A percentile compares a stretch with the other conserved stretches of the same genome.
phyloP scores from a whole-genome alignment of 352 stramenopile genomes.

The Pythium folliculosum region DNA sequence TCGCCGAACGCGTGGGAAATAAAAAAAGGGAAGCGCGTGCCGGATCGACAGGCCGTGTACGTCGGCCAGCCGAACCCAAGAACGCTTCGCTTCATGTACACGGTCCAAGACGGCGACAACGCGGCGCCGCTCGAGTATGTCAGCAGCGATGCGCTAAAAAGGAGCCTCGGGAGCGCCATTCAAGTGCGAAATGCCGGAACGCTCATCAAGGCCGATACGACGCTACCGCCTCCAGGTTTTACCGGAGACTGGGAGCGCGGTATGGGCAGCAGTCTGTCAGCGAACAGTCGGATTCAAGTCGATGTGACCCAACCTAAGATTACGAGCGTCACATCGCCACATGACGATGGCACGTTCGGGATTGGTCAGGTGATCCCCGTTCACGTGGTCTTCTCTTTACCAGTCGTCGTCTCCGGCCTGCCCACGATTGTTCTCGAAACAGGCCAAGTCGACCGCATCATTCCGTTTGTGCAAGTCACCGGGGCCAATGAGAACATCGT shows the following conservation, averaged over 20 bases:
- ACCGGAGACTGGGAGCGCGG: conserved; percentile 61
- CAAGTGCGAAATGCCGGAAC: conserved; percentile 47
- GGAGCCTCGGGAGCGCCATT: conserved; percentile 36
- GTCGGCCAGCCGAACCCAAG: conserved; percentile 29
- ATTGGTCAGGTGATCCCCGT: conserved; percentile 74
- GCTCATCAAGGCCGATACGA: conserved; percentile 36
- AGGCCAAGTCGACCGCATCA: conserved; percentile 57
- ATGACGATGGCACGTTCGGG: conserved; percentile 66
- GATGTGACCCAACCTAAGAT: conserved; percentile 55
- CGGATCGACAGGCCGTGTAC: conserved; percentile 45
- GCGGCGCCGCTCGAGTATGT: conserved; percentile 65
- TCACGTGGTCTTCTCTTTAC: conserved; percentile 68
- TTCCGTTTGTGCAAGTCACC: conserved; percentile 53
- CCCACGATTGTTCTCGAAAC: conserved; percentile 72
- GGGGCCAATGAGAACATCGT: conserved; percentile 39
- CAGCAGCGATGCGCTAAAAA: conserved; percentile 53
- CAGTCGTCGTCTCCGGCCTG: conserved; percentile 55
- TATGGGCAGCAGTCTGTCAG: conserved; percentile 59
- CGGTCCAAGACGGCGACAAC: conserved; percentile 57
- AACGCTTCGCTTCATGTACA: conserved; percentile 70
- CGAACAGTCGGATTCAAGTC: conserved; percentile 48
- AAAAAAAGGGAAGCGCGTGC: conserved; percentile 47
- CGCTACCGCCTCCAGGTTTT: conserved; percentile 51
- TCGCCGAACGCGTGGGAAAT: conserved; percentile 65
- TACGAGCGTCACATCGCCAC: conserved; percentile 52